Evolutionary conservation across 2,329 filamentous ascomycete species (phyloP), one percentile per base, ranked within the genome.

Genomic region (Bertia moriformis): DNA sequence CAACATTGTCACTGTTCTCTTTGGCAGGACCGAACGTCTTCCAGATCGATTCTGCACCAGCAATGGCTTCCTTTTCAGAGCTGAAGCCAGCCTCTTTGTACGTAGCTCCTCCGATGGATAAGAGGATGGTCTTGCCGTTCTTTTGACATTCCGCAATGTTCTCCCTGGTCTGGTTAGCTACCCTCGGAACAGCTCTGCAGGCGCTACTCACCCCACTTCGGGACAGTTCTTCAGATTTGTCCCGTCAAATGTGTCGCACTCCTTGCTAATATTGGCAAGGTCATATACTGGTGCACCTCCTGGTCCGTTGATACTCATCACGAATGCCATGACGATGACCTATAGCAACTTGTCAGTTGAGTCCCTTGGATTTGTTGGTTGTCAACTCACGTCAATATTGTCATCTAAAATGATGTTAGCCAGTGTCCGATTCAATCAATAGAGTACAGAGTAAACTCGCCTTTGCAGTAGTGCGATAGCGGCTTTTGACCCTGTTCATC

Each of bases 41-140:
- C 81, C 81, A 87, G 41, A 87, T 59, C 15, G 69, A 62, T 40
- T 78, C 58, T 0, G 81, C 82, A 2, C 70, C 70, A 1, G 60
- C 51, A 15, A 62, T 52, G 4, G 79, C 79, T 1, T 62, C 67
- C 1, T 56, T 45, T 1, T 61, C 47, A n/a, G 64, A 69, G 27
- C 56, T 49, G 60, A 83, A 83, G 18, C 78, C 78, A 20, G 74
- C 78, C 52, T 83, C 77, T 14, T 63, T 73, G 54, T 83, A 83
- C 1, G 77, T 78, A 2, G 73, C 73, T 20, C 83, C 81, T 14
- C 80, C 82, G 35, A 87, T 64, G 2, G 81, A 85, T 7, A 87
- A 64, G 35, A 84, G 53, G 46, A 87, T 77, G 1, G 78, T 83
- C 58, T 86, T 87, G 44, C 70, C 70, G 43, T 73, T 59, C 4